Evolutionary conservation across 768 basidiomycete species (phyloP), one percentile per base, ranked within the genome.

Genomic region (Mycena haematopus): DNA sequence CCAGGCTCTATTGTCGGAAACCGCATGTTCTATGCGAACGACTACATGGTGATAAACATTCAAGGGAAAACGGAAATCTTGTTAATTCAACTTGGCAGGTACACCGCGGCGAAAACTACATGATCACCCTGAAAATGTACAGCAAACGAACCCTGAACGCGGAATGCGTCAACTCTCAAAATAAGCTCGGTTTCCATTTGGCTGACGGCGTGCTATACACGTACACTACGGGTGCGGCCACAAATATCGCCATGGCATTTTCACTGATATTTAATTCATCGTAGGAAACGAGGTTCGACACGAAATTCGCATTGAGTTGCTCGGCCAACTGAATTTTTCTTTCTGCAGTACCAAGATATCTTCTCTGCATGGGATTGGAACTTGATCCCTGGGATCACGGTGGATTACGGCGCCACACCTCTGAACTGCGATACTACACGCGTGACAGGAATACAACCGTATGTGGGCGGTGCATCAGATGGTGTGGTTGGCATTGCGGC

Each of bases 351-450:
- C 42, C 64, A 68, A 60, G 83, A 86, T 63, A 84, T 84, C 29
- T 74, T 79, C 10, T 83, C 79, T 0, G 76, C 81, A 1, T 86
- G 84, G 84, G 83, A 86, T 66, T 86, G 84, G 84, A 83, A 85
- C 58, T 74, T 85, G 25, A 80, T 86, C 31, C 84, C 84, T 11
- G 84, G 84, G 1, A 76, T 70, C 17, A 79, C 77, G 0, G 70
- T 74, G 14, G 71, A 78, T 47, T 75, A 77, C 55, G 71, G 69
- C 21, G 69, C 55, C 2, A 78, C 78, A 1, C 66, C 71, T 1
- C 68, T 79, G 2, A 52, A 52, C 46, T 76, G 74, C 52, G 56
- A 22, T 0, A 65, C 62, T 33, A 63, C 70, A 5, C 46, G 60
- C 3, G 42, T 62, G 42, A 65, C 55, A 0, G 76, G 77, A 3